Evolutionary conservation across 331 rosid species (phyloP), one percentile per base, ranked within the genome.

Genomic region (Saraca asoca): DNA sequence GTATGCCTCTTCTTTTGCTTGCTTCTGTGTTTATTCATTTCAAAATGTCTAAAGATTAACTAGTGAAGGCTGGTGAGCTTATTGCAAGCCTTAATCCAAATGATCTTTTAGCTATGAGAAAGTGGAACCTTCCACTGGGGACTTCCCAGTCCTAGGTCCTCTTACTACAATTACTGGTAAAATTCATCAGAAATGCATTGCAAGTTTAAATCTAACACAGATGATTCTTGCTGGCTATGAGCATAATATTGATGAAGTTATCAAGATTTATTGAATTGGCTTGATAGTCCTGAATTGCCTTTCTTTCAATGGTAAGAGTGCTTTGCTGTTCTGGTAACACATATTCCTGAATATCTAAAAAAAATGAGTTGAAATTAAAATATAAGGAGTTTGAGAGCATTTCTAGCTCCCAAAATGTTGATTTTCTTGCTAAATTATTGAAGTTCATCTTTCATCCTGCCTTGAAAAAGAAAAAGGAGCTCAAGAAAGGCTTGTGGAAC

Each of bases 251-350:
- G 91, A 90, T 72, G 95, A 94, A 54, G 99, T 94, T 81, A 88
- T 81, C 92, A 86, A 83, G 86, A 73, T 82, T 83, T 94, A 80
- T 96, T 94, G 74, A 73, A 79, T 77, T 90, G 97, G 83, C 97
- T 94, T 16, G 99, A 94, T 77, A 94, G 95, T 79, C 99, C 99
- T 46, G 95, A 94, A 80, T 81, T 94, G 59, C 99, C 99, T 73
- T 86, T 85, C 80, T 92, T 94, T 79, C 99, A 94, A 85, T 94
- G 99, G 99, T 97, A 94, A 94, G 99, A 94, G 75, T 88, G 96
- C 86, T 78, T 90, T n/a, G 81, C 99, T 56, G 97, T 94, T 80
- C 85, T 90, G 52, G 96, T 92, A 14, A 88, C 77, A 60, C 96
- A 97, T 62, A 96, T 94, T 75, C 97, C 97, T 69, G 90, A 90